Conservation (phyloP, 2,329 filamentous ascomycete species). For the Claviceps humidiphila region DNA sequence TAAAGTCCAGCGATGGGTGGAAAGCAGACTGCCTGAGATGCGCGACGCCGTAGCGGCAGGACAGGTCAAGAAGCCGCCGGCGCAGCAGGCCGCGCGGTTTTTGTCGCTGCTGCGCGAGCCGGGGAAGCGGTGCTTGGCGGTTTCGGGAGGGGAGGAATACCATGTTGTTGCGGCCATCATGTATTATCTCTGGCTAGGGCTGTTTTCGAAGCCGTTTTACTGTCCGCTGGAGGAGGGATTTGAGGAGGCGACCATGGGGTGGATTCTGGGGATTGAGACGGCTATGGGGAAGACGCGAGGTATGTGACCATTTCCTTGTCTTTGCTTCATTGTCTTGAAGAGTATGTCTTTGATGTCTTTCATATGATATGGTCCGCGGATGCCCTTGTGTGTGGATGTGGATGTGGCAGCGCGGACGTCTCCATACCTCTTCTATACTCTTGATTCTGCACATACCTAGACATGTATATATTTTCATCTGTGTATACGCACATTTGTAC, state of each 20-base stretch:
- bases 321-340: neutral
- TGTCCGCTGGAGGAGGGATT: slow-evolving; percentile 21
- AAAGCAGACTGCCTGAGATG: slow-evolving; percentile 18
- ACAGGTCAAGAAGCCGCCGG: slow-evolving; percentile 13
- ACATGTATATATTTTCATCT: neutral
- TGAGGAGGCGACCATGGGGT: slow-evolving; percentile 17
- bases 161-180: slow-evolving; percentile 23
- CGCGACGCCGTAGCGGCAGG: slow-evolving; percentile 20
- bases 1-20: slow-evolving; percentile 24
- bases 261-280: slow-evolving; percentile 21
- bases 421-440: too few species aligned
- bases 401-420: too few species aligned
- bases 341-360: neutral
- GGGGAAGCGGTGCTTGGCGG: slow-evolving; percentile 18
- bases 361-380: neutral
- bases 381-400: neutral
- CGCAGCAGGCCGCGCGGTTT: slow-evolving; percentile 17
- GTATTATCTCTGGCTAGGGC: slow-evolving; percentile 23
- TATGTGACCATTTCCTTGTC: slow-evolving; percentile 5
- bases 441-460: too few species aligned
- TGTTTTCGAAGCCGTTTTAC: slow-evolving; percentile 25
- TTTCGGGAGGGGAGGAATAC: slow-evolving; percentile 21
- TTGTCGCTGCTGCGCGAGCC: slow-evolving; percentile 22
- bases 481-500: too few species aligned
- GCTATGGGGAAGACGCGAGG: slow-evolving; percentile 17